phyloP scores from a whole-genome alignment of 2,329 filamentous ascomycete species.

The Pseudogymnoascus verrucosus region DNA sequence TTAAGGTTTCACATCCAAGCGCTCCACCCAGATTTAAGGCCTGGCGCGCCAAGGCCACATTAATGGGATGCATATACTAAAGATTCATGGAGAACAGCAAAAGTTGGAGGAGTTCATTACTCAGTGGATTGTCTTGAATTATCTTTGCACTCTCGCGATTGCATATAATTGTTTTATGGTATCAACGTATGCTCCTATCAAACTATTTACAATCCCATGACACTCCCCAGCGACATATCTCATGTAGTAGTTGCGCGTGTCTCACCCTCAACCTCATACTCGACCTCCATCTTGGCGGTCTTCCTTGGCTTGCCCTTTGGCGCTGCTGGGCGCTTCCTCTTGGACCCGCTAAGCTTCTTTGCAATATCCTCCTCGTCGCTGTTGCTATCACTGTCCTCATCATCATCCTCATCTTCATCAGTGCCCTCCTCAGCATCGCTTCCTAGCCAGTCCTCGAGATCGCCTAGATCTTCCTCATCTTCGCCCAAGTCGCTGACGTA shows the following conservation, averaged over 20 bases:
- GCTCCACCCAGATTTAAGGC: slow-evolving; percentile 3
- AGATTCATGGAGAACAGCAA: neutral
- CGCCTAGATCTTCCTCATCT: slow-evolving; percentile 68
- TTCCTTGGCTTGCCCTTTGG: slow-evolving; percentile 40
- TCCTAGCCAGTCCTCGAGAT: slow-evolving; percentile 89
- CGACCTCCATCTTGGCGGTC: slow-evolving; percentile 56
- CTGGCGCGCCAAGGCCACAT: slow-evolving; percentile 5
- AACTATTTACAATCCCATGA: slow-evolving; percentile 4
- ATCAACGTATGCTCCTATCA: slow-evolving; percentile 2
- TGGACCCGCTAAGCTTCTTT: slow-evolving; percentile 41
- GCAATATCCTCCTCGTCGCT: slow-evolving; percentile 43
- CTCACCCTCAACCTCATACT: slow-evolving; percentile 65
- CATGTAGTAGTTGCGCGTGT: slow-evolving; percentile 28
- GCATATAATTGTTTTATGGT: neutral
- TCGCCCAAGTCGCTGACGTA: slow-evolving; percentile 90
- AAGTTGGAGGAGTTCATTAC: neutral
- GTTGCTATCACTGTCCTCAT: slow-evolving; percentile 44
- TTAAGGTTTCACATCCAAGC: slow-evolving; percentile 6
- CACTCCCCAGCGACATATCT: slow-evolving; percentile 10
- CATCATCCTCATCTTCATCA: slow-evolving; percentile 44
- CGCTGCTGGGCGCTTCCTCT: slow-evolving; percentile 31
- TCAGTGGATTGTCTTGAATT: neutral
- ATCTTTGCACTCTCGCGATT: neutral
- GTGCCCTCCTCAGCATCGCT: slow-evolving; percentile 46
- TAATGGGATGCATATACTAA: neutral